phyloP scores from a whole-genome alignment of 176 grass and related monocot genomes.

The Triticum turgidum region DNA sequence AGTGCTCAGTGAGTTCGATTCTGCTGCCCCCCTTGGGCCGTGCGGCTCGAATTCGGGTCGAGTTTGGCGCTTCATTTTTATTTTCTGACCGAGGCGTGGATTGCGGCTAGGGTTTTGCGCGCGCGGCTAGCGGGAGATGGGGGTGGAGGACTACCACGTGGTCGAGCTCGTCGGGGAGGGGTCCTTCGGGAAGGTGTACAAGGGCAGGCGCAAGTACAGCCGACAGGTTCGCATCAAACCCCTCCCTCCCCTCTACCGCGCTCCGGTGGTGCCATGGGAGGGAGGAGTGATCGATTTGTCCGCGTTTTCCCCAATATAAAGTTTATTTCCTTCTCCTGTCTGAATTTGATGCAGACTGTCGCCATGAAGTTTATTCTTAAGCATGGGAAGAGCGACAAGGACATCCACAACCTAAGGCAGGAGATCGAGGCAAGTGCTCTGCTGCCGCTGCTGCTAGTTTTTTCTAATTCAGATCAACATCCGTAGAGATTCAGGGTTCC shows the following conservation, averaged over 20 bases:
- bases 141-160: conserved; percentile 84
- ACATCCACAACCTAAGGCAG: conserved; percentile 91
- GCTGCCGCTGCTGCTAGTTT: background rate
- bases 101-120: conserved; percentile 13
- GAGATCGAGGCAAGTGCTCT: conserved; percentile 69
- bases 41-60: background rate
- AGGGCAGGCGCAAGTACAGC: conserved; percentile 79
- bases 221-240: conserved; percentile 52
- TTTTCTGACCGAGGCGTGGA: background rate
- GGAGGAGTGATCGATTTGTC: background rate
- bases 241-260: background rate
- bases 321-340: background rate
- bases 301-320: background rate
- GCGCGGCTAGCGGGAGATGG: conserved; percentile 35
- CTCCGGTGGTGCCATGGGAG: background rate
- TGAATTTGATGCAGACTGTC: conserved; percentile 58
- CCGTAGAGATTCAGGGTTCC: background rate
- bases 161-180: conserved; percentile 85
- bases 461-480: background rate
- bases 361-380: conserved; percentile 99
- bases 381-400: conserved; percentile 89
- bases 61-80: background rate
- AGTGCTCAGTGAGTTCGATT: background rate
- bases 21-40: background rate
- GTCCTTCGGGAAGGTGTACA: conserved; percentile 95